Evolutionary conservation across 495 filamentous ascomycete species (phyloP).

Genomic region (Jackrogersella multiformis): DNA sequence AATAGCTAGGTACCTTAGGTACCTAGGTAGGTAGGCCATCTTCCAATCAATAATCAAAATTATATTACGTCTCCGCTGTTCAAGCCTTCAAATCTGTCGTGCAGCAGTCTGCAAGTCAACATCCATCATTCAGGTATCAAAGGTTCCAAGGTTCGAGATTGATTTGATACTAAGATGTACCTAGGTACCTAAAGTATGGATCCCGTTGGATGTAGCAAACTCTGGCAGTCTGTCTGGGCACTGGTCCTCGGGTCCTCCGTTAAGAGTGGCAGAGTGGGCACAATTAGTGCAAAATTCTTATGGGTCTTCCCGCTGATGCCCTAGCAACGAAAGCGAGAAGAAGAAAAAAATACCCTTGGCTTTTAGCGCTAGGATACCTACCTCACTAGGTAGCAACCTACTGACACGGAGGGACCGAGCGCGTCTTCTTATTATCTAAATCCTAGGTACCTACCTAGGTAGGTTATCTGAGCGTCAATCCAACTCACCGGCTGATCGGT

Average conservation of each 20-base stretch:
- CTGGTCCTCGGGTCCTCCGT: not conserved
- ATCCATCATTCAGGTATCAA: not conserved
- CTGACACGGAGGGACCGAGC: slow-evolving; percentile 29
- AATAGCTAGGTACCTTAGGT: too few relatives aligned
- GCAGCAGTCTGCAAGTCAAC: not conserved
- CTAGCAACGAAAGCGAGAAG: slow-evolving; percentile 28
- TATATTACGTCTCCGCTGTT: not conserved
- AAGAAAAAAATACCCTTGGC: not conserved
- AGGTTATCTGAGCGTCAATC: slow-evolving; percentile 8
- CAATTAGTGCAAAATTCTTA: too few relatives aligned
- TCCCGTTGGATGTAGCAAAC: too few relatives aligned
- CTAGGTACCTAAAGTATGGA: not conserved
- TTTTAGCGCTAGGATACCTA: slow-evolving; percentile 27
- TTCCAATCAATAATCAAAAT: not conserved
- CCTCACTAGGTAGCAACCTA: slow-evolving; percentile 4
- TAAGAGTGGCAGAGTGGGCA: not conserved
- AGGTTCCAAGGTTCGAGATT: not conserved
- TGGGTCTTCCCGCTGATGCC: slow-evolving; percentile 22
- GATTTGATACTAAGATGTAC: not conserved
- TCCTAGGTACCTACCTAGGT: too few relatives aligned
- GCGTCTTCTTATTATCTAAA: too few relatives aligned
- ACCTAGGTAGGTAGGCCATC: too few relatives aligned
- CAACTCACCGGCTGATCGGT: not conserved
- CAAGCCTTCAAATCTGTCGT: not conserved
- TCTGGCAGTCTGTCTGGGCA: too few relatives aligned